phyloP scores from a whole-genome alignment of 2,329 filamentous ascomycete genomes.

The Didymosphaeria variabile region DNA sequence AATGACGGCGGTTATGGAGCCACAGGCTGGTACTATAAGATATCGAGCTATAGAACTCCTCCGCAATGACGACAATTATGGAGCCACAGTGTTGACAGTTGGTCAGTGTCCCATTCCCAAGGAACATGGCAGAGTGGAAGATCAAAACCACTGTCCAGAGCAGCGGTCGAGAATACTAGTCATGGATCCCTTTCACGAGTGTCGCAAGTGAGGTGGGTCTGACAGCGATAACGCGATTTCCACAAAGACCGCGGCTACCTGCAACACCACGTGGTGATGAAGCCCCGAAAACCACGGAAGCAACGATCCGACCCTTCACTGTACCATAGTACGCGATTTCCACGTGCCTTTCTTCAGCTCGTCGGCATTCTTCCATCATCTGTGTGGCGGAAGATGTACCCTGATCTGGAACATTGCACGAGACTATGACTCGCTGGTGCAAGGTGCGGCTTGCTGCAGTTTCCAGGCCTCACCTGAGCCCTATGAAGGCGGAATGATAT shows the following conservation, averaged over 20 bases:
- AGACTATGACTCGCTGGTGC: neutral
- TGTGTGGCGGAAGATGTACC: neutral
- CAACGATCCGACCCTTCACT: neutral
- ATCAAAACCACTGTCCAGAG: neutral
- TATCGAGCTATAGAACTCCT: neutral
- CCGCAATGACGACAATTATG: neutral
- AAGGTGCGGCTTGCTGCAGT: neutral
- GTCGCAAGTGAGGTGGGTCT: neutral
- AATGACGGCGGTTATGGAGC: neutral
- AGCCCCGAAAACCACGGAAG: neutral
- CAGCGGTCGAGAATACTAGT: neutral
- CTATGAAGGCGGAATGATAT: neutral
- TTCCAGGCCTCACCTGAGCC: neutral
- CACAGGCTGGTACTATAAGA: neutral
- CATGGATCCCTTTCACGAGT: neutral
- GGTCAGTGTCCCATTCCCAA: neutral
- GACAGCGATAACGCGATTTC: neutral
- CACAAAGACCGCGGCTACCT: neutral
- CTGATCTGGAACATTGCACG: neutral
- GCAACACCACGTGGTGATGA: neutral
- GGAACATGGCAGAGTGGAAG: neutral
- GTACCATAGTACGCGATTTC: neutral
- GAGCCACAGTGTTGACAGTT: neutral
- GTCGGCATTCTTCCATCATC: neutral
- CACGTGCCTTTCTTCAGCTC: neutral